These are phyloP conservation scores for Zymoseptoria pseudotritici DNA, from an alignment of 2,329 filamentous ascomycete genomes.

Conservation along the genomic window DNA sequence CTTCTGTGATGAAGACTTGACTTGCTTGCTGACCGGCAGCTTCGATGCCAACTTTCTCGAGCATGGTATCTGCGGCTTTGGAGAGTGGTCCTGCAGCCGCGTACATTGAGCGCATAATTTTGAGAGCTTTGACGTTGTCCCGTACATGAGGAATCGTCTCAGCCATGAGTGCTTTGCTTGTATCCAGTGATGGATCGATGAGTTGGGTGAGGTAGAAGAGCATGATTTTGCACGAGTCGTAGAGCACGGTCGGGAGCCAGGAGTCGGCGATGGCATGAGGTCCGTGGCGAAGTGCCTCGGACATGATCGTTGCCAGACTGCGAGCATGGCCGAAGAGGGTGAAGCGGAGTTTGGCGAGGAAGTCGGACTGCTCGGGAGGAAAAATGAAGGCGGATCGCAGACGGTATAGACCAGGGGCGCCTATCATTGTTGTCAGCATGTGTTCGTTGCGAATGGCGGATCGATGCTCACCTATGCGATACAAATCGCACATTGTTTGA, in stretches of 20 bases:
- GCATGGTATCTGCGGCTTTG: conserved; percentile 18
- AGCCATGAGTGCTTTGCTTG: conserved; percentile 13
- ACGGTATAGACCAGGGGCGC: conserved; percentile 18
- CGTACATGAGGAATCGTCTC: conserved; percentile 19
- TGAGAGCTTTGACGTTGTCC: conserved; percentile 19
- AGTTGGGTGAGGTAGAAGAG: conserved; percentile 20
- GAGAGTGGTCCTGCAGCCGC: conserved; percentile 16
- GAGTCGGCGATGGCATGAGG: conserved; percentile 19
- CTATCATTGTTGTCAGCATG: neutral
- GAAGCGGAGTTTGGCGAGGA: conserved; percentile 16
- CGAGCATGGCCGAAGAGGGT: conserved; percentile 18
- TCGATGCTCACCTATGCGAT: conserved; percentile 9
- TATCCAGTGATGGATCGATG: conserved; percentile 15
- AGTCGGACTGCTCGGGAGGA: conserved; percentile 16
- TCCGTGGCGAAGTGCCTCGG: conserved; percentile 18
- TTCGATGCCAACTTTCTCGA: conserved; percentile 18
- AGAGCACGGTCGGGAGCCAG: conserved; percentile 19
- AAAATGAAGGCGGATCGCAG: conserved; percentile 16
- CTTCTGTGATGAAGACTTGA: conserved; percentile 16
- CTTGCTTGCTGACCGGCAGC: conserved; percentile 8
- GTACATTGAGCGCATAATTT: conserved; percentile 21
- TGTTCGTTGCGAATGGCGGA: neutral
- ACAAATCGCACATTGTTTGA: conserved; percentile 21
- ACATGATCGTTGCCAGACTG: conserved; percentile 18
- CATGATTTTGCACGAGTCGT: conserved; percentile 22